Evolutionary conservation across 345 rosid species (phyloP).

Genomic region (Microthlaspi erraticum): DNA sequence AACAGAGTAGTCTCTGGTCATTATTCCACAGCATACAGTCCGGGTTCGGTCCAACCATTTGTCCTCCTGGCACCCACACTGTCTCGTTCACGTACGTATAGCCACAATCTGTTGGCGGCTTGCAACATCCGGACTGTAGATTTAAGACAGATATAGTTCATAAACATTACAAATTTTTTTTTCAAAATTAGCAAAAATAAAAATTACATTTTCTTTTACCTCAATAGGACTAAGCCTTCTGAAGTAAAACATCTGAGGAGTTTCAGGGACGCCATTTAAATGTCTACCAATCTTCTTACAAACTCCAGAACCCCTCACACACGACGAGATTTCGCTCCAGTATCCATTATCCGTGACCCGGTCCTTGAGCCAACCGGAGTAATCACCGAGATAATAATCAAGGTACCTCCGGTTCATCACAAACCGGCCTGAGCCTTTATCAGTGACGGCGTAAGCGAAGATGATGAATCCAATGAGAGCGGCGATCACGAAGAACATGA

Average conservation of each 20-base stretch:
- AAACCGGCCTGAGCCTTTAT: conserved; percentile 73
- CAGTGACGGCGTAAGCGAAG: conserved; percentile 87
- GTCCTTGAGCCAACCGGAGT: conserved; percentile 80
- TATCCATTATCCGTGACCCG: conserved; percentile 64
- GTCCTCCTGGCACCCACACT: conserved; percentile 55
- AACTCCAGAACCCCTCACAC: conserved; percentile 72
- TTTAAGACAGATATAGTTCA: conserved; percentile 11
- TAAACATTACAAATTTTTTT: too few relatives aligned
- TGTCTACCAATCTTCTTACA: conserved; percentile 64
- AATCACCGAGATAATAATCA: conserved; percentile 74
- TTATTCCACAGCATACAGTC: conserved; percentile 81
- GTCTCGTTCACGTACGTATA: conserved; percentile 78
- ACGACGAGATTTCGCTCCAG: conserved; percentile 78
- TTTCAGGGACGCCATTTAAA: conserved; percentile 71
- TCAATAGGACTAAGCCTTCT: conserved; percentile 75
- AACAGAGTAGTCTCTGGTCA: conserved; percentile 76
- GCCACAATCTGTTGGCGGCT: conserved; percentile 88
- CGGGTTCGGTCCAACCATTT: conserved; percentile 35
- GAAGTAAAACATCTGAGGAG: conserved; percentile 63
- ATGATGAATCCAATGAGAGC: conserved; percentile 85
- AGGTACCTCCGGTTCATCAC: conserved; percentile 57
- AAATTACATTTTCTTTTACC: conserved; percentile 49
- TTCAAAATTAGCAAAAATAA: not conserved
- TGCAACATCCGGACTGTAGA: conserved; percentile 91
- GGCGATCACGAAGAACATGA: conserved; percentile 80